These are phyloP conservation scores for Nannizzia gypsea DNA, from an alignment of 2,329 filamentous ascomycete genomes.

Conservation along the genomic window DNA sequence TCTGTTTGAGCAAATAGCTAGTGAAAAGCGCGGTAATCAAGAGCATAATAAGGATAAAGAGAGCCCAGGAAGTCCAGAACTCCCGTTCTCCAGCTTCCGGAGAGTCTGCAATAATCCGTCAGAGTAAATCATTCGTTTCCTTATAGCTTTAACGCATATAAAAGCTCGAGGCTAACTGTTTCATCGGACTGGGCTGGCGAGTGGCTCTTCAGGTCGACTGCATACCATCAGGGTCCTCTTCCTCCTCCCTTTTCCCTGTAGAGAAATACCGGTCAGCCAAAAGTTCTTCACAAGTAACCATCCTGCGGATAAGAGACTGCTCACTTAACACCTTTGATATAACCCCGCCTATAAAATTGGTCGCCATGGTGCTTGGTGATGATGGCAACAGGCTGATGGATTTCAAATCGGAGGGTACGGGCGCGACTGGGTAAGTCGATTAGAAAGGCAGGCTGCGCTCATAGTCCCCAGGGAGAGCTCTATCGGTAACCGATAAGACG, in stretches of 20 bases:
- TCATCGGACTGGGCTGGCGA: neutral
- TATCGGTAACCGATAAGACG: neutral
- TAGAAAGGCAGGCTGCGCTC: conserved; percentile 23
- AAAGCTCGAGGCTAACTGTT: neutral
- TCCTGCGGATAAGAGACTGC: neutral
- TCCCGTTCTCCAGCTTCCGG: conserved; percentile 83
- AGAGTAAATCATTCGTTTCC: neutral
- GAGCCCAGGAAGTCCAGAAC: conserved; percentile 88
- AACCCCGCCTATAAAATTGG: conserved; percentile 25
- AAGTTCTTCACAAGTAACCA: too few species aligned
- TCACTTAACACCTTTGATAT: neutral
- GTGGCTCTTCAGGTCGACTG: neutral
- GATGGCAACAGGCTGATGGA: neutral
- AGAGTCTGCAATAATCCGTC: conserved; percentile 36
- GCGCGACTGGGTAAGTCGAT: conserved; percentile 22
- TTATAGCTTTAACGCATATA: neutral
- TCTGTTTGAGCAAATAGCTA: conserved; percentile 91
- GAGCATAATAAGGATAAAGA: conserved; percentile 91
- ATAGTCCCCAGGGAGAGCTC: conserved; percentile 22
- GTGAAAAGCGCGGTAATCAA: conserved; percentile 92
- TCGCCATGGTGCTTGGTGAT: conserved; percentile 24
- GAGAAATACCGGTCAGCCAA: neutral
- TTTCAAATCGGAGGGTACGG: conserved; percentile 5
- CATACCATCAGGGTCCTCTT: conserved; percentile 16
- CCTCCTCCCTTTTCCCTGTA: conserved; percentile 14